Conservation (phyloP, 1,139 yeast genomes). For the Taphrina deformans region DNA sequence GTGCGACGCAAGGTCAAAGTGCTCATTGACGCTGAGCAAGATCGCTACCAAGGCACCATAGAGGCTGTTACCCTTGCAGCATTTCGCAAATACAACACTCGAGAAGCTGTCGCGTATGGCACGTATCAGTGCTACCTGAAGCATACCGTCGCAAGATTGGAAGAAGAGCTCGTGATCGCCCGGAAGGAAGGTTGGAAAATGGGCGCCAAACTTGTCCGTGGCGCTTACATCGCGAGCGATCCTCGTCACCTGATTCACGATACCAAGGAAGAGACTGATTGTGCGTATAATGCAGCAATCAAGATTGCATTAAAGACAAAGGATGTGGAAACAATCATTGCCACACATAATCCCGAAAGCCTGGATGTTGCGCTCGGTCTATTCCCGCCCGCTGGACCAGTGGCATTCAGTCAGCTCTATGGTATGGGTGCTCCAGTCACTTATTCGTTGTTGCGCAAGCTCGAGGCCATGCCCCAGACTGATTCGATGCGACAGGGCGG, state of each 20-base stretch:
- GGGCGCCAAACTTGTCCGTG: slow-evolving; percentile 93
- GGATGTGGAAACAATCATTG: slow-evolving; percentile 75
- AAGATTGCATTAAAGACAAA: slow-evolving; percentile 48
- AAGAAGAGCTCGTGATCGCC: slow-evolving; percentile 67
- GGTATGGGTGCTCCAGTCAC: slow-evolving; percentile 97
- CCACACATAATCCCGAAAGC: slow-evolving; percentile 85
- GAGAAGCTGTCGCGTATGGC: slow-evolving; percentile 69
- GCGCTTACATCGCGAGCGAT: slow-evolving; percentile 94
- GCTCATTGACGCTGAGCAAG: slow-evolving; percentile 90
- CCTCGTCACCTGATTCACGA: slow-evolving; percentile 74
- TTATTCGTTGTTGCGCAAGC: slow-evolving; percentile 62
- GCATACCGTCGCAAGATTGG: slow-evolving; percentile 63
- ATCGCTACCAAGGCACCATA: slow-evolving; percentile 84
- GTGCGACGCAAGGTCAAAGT: slow-evolving; percentile 75
- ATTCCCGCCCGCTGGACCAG: slow-evolving; percentile 32
- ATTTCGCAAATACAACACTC: slow-evolving; percentile 69
- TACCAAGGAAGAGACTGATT: slow-evolving; percentile 76
- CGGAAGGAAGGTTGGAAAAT: slow-evolving; percentile 60
- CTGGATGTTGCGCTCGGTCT: slow-evolving; percentile 46
- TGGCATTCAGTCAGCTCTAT: slow-evolving; percentile 72
- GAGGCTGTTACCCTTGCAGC: slow-evolving; percentile 84
- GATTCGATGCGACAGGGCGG: not conserved
- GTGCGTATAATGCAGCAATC: slow-evolving; percentile 71
- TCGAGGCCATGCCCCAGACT: not conserved
- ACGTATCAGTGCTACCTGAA: slow-evolving; percentile 91